Conservation (phyloP, 2,329 filamentous ascomycete species). For the Penicillium sp. region DNA sequence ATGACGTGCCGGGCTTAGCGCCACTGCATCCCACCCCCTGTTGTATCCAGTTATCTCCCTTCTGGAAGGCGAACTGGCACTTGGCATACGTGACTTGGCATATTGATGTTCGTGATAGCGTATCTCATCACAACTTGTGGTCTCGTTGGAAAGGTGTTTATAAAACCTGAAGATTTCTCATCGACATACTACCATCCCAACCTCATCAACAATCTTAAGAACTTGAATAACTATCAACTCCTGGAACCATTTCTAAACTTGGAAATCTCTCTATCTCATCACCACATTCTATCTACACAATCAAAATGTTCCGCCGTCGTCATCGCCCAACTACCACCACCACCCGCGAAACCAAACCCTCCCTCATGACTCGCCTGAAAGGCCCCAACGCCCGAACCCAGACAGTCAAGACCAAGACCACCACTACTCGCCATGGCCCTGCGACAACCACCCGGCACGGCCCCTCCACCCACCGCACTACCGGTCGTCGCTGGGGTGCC, state of each 20-base stretch:
- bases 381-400: constrained; percentile 39
- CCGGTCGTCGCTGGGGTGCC: constrained; percentile 4
- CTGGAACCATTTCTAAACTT: too few relatives aligned
- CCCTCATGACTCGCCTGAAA: constrained; percentile 57
- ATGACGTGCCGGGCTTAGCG: constrained; percentile 22
- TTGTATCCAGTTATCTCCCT: constrained; percentile 2
- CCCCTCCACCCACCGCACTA: constrained; percentile 39
- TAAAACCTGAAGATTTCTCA: not conserved
- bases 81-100: constrained; percentile 18
- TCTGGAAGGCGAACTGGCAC: constrained; percentile 10
- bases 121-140: not conserved
- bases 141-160: not conserved
- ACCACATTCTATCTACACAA: not conserved
- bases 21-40: constrained; percentile 10
- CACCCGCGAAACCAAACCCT: constrained; percentile 50
- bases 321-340: constrained; percentile 31
- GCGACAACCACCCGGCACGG: constrained; percentile 43
- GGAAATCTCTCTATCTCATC: too few relatives aligned
- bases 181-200: not conserved
- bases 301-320: constrained; percentile 23
- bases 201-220: not conserved
- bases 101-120: not conserved
- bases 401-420: constrained; percentile 43
- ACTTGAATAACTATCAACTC: too few relatives aligned
- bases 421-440: constrained; percentile 37